Conservation (phyloP, 2,329 filamentous ascomycete genomes). For the Knufia petricola region DNA sequence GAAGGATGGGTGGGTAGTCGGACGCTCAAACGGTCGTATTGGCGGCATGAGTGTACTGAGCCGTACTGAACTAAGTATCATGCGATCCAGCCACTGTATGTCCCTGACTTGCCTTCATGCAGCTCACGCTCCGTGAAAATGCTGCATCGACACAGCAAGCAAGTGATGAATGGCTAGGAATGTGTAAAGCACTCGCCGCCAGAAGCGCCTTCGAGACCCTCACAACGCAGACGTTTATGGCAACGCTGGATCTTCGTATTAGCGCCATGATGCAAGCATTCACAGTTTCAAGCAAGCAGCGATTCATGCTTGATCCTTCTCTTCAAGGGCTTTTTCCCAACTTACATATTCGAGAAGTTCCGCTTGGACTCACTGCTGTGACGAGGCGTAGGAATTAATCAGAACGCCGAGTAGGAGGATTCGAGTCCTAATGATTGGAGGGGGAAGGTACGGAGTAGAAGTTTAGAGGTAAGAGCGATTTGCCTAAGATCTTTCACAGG, state of each 20-base stretch:
- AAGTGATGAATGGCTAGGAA: background rate
- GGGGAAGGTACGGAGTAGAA: conserved; percentile 3
- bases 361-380: background rate
- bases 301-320: background rate
- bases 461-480: background rate
- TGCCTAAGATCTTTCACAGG: background rate
- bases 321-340: background rate
- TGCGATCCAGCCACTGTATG: background rate
- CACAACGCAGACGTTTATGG: background rate
- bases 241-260: conserved; percentile 4
- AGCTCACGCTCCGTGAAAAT: background rate
- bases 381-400: background rate
- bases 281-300: background rate
- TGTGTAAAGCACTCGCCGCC: background rate
- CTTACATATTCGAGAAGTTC: background rate
- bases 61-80: background rate
- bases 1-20: conserved; percentile 19
- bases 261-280: conserved; percentile 1
- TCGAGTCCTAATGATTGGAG: background rate
- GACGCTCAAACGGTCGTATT: conserved; percentile 18
- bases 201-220: background rate
- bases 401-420: conserved; percentile 14
- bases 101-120: background rate
- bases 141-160: background rate
- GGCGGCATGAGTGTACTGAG: conserved; percentile 19